These are phyloP conservation scores for Kodamaea plutei DNA, from an alignment of 1,139 yeast genomes.

Conservation along the genomic window DNA sequence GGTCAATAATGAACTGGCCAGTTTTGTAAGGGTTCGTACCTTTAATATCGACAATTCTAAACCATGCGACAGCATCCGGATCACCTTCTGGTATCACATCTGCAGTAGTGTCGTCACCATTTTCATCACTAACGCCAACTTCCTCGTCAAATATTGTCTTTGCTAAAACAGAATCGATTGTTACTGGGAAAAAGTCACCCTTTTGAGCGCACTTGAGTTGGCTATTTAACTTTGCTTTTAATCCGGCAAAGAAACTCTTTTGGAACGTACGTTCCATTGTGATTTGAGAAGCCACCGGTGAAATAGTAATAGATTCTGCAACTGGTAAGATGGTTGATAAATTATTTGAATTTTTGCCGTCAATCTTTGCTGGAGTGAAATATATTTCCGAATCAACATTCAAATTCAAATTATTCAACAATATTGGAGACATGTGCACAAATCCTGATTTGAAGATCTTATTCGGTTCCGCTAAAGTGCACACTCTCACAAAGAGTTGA, in stretches of 20 bases:
- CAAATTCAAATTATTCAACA: conserved; percentile 48
- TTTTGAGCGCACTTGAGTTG: conserved; percentile 53
- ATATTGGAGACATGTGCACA: conserved; percentile 61
- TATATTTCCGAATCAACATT: conserved; percentile 28
- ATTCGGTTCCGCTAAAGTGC: conserved; percentile 65
- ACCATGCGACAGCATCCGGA: conserved; percentile 84
- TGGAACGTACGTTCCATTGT: conserved; percentile 68
- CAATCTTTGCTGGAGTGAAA: conserved; percentile 15
- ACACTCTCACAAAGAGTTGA: conserved; percentile 42
- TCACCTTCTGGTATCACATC: conserved; percentile 52
- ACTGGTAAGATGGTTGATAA: conserved; percentile 17
- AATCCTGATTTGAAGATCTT: conserved; percentile 29
- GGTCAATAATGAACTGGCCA: conserved; percentile 58
- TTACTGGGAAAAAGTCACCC: conserved; percentile 71
- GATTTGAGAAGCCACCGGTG: conserved; percentile 68
- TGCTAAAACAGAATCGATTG: conserved; percentile 70
- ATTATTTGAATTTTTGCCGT: conserved; percentile 4
- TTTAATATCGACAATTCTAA: conserved; percentile 48
- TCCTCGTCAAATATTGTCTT: conserved; percentile 49
- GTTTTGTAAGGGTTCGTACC: conserved; percentile 26
- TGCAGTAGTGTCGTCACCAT: conserved; percentile 16
- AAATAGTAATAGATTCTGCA: conserved; percentile 45
- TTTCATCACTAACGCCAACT: conserved; percentile 23
- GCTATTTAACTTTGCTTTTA: conserved; percentile 59
- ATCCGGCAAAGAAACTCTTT: conserved; percentile 57